Evolutionary conservation across 352 stramenopile species (phyloP).

Genomic region (Phytophthora macrochlamydospora): DNA sequence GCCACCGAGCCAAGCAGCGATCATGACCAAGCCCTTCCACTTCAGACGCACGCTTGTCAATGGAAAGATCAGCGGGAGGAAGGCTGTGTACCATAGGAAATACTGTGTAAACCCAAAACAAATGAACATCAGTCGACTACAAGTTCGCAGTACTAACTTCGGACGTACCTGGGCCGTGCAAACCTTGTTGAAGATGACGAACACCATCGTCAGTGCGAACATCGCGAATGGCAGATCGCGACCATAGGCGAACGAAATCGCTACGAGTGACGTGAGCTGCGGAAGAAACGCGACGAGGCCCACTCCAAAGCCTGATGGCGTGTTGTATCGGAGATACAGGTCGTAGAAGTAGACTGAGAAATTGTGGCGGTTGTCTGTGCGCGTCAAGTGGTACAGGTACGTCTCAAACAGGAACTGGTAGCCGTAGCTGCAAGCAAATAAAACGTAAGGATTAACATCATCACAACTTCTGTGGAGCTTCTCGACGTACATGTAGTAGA

Average conservation of each 20-base stretch:
- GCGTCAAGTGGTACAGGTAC: slow-evolving; percentile 98
- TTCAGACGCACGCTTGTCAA: slow-evolving; percentile 61
- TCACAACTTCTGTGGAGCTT: not conserved
- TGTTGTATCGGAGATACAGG: slow-evolving; percentile 97
- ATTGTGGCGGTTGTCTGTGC: slow-evolving; percentile 99
- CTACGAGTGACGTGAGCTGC: slow-evolving; percentile 79
- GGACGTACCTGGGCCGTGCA: slow-evolving; percentile 80
- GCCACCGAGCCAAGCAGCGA: slow-evolving; percentile 72
- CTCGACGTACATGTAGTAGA: slow-evolving; percentile 79
- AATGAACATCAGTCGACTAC: too few relatives aligned
- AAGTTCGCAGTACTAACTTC: slow-evolving; percentile 1
- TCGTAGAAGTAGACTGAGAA: slow-evolving; percentile 99
- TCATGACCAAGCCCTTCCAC: slow-evolving; percentile 71
- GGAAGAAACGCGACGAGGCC: slow-evolving; percentile 86
- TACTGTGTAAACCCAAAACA: slow-evolving; percentile 88
- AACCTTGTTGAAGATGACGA: slow-evolving; percentile 98
- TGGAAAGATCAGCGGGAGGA: slow-evolving; percentile 90
- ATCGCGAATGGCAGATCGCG: slow-evolving; percentile 93
- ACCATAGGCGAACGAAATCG: slow-evolving; percentile 72
- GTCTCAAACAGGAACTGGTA: slow-evolving; percentile 95
- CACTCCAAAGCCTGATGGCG: slow-evolving; percentile 71
- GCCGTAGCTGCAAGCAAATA: slow-evolving; percentile 70
- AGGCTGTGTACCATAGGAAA: slow-evolving; percentile 98
- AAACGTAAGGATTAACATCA: slow-evolving; percentile 4
- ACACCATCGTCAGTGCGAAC: slow-evolving; percentile 98